Evolutionary conservation across 2,329 filamentous ascomycete genomes (phyloP).

Genomic region (Phialocephala subalpina): DNA sequence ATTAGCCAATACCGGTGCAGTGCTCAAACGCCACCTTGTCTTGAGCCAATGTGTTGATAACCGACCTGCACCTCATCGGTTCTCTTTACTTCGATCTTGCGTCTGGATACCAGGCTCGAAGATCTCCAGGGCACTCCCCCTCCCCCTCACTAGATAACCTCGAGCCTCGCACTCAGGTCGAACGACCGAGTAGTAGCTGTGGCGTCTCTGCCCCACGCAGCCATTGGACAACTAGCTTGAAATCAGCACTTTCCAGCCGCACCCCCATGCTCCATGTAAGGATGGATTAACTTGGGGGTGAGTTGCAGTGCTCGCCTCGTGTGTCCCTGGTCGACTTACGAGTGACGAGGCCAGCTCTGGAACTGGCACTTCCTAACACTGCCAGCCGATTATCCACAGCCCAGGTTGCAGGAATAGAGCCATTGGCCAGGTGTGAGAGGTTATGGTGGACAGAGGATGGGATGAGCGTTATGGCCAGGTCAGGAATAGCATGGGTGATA

Average conservation of each 20-base stretch:
- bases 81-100: no score
- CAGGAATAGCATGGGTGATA: not conserved
- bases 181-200: no score
- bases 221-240: no score
- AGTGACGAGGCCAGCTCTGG: constrained; percentile 1
- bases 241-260: constrained; percentile 17
- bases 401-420: not conserved
- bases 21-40: no score
- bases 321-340: not conserved
- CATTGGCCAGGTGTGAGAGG: not conserved
- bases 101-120: no score
- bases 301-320: not conserved
- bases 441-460: not conserved
- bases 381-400: not conserved
- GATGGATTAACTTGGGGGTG: not conserved
- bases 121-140: no score
- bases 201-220: no score
- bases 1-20: no score
- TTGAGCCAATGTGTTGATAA: no score
- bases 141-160: no score
- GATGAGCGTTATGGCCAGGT: not conserved
- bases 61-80: no score
- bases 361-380: not conserved
- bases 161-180: no score
- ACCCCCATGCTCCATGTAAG: constrained; percentile 3